Percentiles rank a stretch among this genome's conserved stretches.
These are phyloP conservation scores for Ophiostoma triangulosporum DNA, from an alignment of 2,329 filamentous ascomycete species.

Conservation along the genomic window DNA sequence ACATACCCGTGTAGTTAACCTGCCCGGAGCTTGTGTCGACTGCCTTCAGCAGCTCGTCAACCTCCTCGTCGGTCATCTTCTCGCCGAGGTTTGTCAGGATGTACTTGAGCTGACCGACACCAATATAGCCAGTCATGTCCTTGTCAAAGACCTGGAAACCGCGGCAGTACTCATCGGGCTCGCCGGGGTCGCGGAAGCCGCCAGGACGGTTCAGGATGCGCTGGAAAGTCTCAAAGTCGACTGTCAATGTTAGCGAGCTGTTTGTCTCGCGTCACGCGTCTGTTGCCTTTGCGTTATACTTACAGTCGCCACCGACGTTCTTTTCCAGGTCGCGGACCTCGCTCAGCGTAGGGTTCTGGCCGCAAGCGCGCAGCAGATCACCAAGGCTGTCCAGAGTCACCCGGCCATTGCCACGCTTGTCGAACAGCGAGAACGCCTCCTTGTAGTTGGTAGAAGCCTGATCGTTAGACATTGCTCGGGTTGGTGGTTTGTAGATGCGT, in stretches of 20 bases:
- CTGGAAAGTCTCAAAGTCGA: slow-evolving; percentile 95
- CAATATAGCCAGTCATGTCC: slow-evolving; percentile 95
- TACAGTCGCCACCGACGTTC: slow-evolving; percentile 80
- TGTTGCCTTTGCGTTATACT: slow-evolving; percentile 27
- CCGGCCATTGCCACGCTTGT: slow-evolving; percentile 95
- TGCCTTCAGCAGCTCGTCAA: slow-evolving; percentile 95
- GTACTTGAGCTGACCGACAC: slow-evolving; percentile 94
- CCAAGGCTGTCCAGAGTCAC: slow-evolving; percentile 77
- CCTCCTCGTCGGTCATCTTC: slow-evolving; percentile 99
- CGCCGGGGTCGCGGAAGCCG: slow-evolving; percentile 94
- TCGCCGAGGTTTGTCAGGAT: slow-evolving; percentile 95
- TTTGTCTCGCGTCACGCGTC: neutral
- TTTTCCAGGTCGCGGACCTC: slow-evolving; percentile 92
- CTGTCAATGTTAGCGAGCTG: slow-evolving; percentile 30
- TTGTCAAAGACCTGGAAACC: slow-evolving; percentile 99
- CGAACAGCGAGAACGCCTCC: slow-evolving; percentile 98
- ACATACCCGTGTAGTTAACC: slow-evolving; percentile 89
- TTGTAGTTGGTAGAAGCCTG: slow-evolving; percentile 96
- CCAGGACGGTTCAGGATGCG: slow-evolving; percentile 94
- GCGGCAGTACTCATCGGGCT: slow-evolving; percentile 95
- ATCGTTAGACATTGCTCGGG: slow-evolving; percentile 43
- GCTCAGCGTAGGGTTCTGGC: slow-evolving; percentile 89
- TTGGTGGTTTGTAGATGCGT: neutral
- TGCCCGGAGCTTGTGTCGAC: slow-evolving; percentile 92
- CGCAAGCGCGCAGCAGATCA: slow-evolving; percentile 88